Percentiles rank a stretch among this genome's conserved stretches.
phyloP scores from a whole-genome alignment of 148 eudicot species.

The Simmondsia chinensis region DNA sequence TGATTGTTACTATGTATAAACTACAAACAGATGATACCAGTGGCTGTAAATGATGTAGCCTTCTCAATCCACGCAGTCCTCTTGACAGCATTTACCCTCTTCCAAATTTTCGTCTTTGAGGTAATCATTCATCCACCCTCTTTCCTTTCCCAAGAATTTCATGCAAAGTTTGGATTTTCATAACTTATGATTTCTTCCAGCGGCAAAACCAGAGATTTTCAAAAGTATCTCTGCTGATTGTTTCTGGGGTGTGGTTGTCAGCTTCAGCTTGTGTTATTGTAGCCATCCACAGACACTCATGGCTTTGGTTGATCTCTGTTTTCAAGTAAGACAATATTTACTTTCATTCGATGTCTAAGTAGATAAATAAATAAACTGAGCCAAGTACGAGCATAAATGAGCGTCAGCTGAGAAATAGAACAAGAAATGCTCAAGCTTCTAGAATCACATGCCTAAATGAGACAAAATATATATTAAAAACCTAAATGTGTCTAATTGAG shows the following conservation, averaged over 20 bases:
- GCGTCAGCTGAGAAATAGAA: no score
- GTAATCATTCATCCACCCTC: constrained; percentile 18
- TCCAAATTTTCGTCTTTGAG: constrained; percentile 79
- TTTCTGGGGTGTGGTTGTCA: constrained; percentile 46
- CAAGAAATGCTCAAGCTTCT: no score
- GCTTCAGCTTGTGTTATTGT: constrained; percentile 53
- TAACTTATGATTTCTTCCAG: constrained; percentile 32
- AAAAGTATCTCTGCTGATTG: constrained; percentile 43
- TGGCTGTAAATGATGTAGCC: constrained; percentile 90
- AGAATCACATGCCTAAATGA: no score
- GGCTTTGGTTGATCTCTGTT: constrained; percentile 73
- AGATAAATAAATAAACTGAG: no score
- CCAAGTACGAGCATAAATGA: no score
- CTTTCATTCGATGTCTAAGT: neutral
- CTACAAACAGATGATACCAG: constrained; percentile 74
- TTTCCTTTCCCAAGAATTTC: neutral
- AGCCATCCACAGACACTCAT: constrained; percentile 50
- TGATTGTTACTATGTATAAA: no score
- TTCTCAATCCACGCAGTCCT: constrained; percentile 83
- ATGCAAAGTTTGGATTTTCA: neutral
- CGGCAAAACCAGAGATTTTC: constrained; percentile 77
- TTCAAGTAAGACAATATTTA: constrained; percentile 69
- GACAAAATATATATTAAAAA: no score
- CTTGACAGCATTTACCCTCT: constrained; percentile 67
- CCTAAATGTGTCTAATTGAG: no score